These are phyloP conservation scores for Sporothrix sp. DNA, from an alignment of 2,329 filamentous ascomycete genomes.

Conservation along the genomic window DNA sequence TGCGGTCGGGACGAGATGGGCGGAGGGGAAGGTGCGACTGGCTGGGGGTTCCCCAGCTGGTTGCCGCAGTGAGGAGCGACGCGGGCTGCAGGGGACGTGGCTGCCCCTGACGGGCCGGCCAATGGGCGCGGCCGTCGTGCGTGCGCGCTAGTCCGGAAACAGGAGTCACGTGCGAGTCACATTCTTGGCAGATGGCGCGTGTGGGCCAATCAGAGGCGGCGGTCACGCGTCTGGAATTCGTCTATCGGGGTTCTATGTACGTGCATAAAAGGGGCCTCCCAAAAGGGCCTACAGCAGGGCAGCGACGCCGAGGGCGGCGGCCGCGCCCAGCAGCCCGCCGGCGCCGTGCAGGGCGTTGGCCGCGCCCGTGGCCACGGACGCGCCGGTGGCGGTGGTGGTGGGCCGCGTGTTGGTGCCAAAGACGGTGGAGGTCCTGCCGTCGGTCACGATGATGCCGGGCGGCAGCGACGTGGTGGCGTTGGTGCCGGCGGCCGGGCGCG, in stretches of 20 bases:
- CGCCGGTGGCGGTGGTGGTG: background rate
- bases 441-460: constrained; percentile 6
- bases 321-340: constrained; percentile 1
- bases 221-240: too few relatives aligned
- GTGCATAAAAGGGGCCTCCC: too few relatives aligned
- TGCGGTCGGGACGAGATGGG: too few relatives aligned
- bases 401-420: constrained; percentile 12
- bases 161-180: too few relatives aligned
- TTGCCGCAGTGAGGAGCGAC: constrained; percentile 11
- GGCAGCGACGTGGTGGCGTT: background rate
- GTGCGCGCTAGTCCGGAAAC: constrained; percentile 2
- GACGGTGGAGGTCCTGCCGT: constrained; percentile 11
- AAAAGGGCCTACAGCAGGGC: constrained; percentile 9
- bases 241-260: too few relatives aligned
- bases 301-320: constrained; percentile 4
- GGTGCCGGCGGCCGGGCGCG: background rate
- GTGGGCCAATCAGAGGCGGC: too few relatives aligned
- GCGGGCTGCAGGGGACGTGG: background rate
- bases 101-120: too few relatives aligned
- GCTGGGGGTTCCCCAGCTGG: constrained; percentile 2
- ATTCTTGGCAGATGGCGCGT: too few relatives aligned
- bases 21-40: constrained; percentile 3
- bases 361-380: background rate
- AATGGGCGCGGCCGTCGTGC: background rate
- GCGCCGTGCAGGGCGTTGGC: background rate